phyloP scores from a whole-genome alignment of 805 yeast genomes.

The Allodekkera sacchari region DNA sequence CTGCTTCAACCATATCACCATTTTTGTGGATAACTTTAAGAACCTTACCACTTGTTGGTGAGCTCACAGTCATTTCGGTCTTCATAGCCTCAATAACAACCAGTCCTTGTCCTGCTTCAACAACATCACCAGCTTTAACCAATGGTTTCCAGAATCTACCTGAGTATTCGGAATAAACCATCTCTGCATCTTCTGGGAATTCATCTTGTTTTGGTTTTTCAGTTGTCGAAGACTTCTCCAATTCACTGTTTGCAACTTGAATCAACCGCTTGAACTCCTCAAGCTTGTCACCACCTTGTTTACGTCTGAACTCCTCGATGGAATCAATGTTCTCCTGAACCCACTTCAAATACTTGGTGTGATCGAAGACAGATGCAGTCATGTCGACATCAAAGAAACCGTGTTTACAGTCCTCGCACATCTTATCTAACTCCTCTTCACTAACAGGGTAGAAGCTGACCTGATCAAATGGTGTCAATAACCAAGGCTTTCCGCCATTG shows the following conservation, averaged over 20 bases:
- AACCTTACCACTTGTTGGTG: conserved; percentile 67
- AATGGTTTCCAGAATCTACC: conserved; percentile 96
- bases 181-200: conserved; percentile 70
- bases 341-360: conserved; percentile 71
- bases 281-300: conserved; percentile 72
- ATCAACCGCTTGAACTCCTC: conserved; percentile 82
- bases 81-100: conserved; percentile 97
- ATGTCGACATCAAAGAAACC: conserved; percentile 75
- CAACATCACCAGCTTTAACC: conserved; percentile 69
- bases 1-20: conserved; percentile 96
- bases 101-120: conserved; percentile 67
- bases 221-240: conserved; percentile 38
- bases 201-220: conserved; percentile 40
- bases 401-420: conserved; percentile 65
- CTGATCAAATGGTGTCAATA: conserved; percentile 87
- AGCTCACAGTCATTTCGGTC: conserved; percentile 86
- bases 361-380: conserved; percentile 74
- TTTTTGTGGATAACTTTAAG: conserved; percentile 65
- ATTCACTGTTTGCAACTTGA: conserved; percentile 70
- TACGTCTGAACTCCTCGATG: conserved; percentile 56
- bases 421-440: conserved; percentile 70
- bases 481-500: conserved; percentile 65
- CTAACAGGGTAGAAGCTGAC: conserved; percentile 88
- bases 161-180: conserved; percentile 91
- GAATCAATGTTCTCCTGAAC: conserved; percentile 62